Evolutionary conservation across 306 rosid genomes (phyloP).

Genomic region (Prunus campanulata): DNA sequence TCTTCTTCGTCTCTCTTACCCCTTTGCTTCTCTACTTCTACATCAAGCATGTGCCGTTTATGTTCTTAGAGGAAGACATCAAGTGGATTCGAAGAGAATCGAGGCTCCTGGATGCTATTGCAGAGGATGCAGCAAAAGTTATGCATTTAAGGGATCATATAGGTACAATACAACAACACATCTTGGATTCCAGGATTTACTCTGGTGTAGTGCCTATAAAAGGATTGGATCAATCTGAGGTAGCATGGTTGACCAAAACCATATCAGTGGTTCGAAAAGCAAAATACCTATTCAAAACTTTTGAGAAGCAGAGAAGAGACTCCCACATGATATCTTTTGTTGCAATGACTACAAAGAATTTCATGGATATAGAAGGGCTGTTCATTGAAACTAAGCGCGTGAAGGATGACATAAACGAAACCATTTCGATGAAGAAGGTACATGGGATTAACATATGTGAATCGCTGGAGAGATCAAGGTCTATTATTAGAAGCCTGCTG

Average conservation of each 20-base stretch:
- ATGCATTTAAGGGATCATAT: neutral
- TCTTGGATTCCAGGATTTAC: conserved; percentile 15
- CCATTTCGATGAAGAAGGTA: neutral
- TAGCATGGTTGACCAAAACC: conserved; percentile 17
- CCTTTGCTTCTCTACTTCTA: neutral
- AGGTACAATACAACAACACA: neutral
- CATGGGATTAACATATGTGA: neutral
- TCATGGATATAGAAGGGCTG: neutral
- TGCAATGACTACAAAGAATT: too few relatives aligned
- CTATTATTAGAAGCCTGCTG: conserved; percentile 11
- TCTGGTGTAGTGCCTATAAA: neutral
- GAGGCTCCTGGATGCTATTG: conserved; percentile 15
- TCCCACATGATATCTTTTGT: neutral
- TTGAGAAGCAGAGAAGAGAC: neutral
- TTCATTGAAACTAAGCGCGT: neutral
- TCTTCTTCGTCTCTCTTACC: neutral
- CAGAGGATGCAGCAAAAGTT: conserved; percentile 12
- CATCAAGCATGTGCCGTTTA: neutral
- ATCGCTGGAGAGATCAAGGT: conserved; percentile 25
- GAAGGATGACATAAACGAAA: neutral
- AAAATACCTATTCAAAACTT: neutral
- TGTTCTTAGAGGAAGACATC: conserved; percentile 5
- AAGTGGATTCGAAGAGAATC: conserved; percentile 27
- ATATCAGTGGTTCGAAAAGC: neutral
- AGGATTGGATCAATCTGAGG: conserved; percentile 7